Evolutionary conservation across 768 basidiomycete species (phyloP).

Genomic region (Lactifluus subvellereus): DNA sequence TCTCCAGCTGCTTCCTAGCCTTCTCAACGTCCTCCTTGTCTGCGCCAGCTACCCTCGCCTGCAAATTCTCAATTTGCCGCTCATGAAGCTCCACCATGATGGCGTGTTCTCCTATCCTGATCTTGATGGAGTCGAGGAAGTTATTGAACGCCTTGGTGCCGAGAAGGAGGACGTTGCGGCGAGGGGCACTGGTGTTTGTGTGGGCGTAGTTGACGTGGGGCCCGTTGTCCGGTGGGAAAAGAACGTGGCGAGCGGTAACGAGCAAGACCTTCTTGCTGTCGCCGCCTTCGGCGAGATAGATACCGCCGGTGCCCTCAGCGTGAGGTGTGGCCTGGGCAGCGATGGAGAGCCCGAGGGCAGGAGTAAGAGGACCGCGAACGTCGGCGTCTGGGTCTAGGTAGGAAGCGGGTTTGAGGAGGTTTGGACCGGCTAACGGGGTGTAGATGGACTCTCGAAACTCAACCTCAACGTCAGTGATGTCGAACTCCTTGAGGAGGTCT

Average conservation of each 20-base stretch:
- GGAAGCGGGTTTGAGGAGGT: too few relatives aligned
- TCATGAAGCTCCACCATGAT: too few relatives aligned
- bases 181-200: conserved; percentile 25
- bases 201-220: conserved; percentile 28
- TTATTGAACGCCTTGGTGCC: conserved; percentile 28
- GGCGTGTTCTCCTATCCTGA: too few relatives aligned
- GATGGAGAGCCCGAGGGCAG: not conserved
- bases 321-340: not conserved
- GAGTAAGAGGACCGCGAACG: too few relatives aligned
- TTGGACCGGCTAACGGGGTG: too few relatives aligned
- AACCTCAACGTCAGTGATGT: too few relatives aligned
- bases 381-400: too few relatives aligned
- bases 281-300: conserved; percentile 34
- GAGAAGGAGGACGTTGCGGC: conserved; percentile 31
- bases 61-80: too few relatives aligned
- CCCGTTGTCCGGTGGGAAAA: conserved; percentile 25
- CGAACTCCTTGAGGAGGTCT: too few relatives aligned
- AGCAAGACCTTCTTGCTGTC: conserved; percentile 29
- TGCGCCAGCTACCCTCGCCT: not conserved
- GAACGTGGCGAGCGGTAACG: conserved; percentile 33
- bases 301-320: conserved; percentile 31
- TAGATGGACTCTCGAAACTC: too few relatives aligned
- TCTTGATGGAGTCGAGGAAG: not conserved
- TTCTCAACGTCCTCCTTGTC: not conserved
- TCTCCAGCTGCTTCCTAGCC: not conserved